These are phyloP conservation scores for Bipolaris victoriae DNA, from an alignment of 2,329 filamentous ascomycete genomes.

Conservation along the genomic window DNA sequence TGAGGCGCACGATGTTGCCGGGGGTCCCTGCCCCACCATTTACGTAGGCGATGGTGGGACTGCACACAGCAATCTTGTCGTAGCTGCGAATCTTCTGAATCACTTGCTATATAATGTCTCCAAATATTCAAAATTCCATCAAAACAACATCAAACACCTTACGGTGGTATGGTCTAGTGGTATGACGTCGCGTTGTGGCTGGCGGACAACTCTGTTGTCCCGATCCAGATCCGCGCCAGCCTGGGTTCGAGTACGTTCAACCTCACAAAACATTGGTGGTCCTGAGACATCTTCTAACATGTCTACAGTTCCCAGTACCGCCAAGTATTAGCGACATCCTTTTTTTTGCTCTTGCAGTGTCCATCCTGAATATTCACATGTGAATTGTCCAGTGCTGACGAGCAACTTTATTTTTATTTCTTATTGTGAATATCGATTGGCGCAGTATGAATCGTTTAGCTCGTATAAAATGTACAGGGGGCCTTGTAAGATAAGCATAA, in stretches of 20 bases:
- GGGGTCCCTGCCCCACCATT: background rate
- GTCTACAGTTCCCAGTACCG: slow-evolving; percentile 38
- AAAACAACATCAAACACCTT: slow-evolving; percentile 11
- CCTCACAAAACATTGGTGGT: slow-evolving; percentile 7
- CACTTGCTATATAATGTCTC: no score
- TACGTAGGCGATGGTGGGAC: background rate
- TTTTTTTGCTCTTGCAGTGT: slow-evolving; percentile 16
- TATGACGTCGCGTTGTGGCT: slow-evolving; percentile 43
- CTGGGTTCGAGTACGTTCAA: slow-evolving; percentile 36
- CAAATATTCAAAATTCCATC: slow-evolving; percentile 1
- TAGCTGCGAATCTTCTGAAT: no score
- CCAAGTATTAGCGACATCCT: slow-evolving; percentile 23
- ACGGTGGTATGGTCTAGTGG: slow-evolving; percentile 40
- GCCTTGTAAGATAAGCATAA: no score
- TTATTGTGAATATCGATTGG: no score
- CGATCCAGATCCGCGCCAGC: slow-evolving; percentile 38
- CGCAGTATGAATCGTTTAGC: no score
- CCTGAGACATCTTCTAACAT: slow-evolving; percentile 28
- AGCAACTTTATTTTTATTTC: background rate
- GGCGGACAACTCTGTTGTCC: slow-evolving; percentile 27
- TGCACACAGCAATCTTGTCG: no score
- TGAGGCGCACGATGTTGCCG: background rate
- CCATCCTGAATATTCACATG: background rate
- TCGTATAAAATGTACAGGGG: background rate
- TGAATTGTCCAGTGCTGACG: background rate